phyloP scores from a whole-genome alignment of 176 grass and related monocot genomes.

The Cenchrus fungigraminus region DNA sequence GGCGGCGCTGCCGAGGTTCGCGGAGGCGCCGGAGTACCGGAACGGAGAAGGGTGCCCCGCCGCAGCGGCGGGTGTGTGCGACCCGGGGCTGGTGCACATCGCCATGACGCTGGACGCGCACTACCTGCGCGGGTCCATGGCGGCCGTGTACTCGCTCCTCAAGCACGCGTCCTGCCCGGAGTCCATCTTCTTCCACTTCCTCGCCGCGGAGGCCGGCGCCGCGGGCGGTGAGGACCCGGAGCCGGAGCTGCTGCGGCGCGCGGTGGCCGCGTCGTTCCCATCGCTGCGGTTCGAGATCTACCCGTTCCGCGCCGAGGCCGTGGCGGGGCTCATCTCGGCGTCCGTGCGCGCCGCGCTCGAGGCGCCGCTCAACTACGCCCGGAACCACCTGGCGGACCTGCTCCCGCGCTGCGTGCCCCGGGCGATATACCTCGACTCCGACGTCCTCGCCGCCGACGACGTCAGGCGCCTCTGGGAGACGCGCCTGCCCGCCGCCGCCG shows the following conservation, averaged over 20 bases:
- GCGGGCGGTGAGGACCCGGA: neutral
- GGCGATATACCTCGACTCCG: slow-evolving; percentile 93
- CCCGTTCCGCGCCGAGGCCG: slow-evolving; percentile 52
- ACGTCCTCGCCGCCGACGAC: slow-evolving; percentile 81
- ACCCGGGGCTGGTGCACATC: slow-evolving; percentile 73
- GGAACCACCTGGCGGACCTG: slow-evolving; percentile 82
- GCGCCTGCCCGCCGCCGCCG: slow-evolving; percentile 68
- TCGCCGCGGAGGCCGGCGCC: slow-evolving; percentile 20
- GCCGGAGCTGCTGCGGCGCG: slow-evolving; percentile 42
- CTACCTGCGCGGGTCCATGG: slow-evolving; percentile 94
- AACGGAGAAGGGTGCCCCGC: slow-evolving; percentile 67
- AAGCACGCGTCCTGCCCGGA: slow-evolving; percentile 89
- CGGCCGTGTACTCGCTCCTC: slow-evolving; percentile 84
- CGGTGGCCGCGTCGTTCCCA: slow-evolving; percentile 70
- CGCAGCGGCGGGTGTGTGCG: slow-evolving; percentile 43
- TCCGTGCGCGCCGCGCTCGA: slow-evolving; percentile 82
- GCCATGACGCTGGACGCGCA: slow-evolving; percentile 96
- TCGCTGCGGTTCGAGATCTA: slow-evolving; percentile 87
- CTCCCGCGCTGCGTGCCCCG: slow-evolving; percentile 78
- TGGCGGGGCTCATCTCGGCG: slow-evolving; percentile 75
- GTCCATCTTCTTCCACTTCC: slow-evolving; percentile 82
- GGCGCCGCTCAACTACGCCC: slow-evolving; percentile 79
- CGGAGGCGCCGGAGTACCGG: slow-evolving; percentile 88
- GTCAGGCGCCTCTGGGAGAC: slow-evolving; percentile 74
- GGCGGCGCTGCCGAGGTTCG: slow-evolving; percentile 47